Conservation (phyloP, 2,329 filamentous ascomycete genomes). For the Epicoccum sorghinum region DNA sequence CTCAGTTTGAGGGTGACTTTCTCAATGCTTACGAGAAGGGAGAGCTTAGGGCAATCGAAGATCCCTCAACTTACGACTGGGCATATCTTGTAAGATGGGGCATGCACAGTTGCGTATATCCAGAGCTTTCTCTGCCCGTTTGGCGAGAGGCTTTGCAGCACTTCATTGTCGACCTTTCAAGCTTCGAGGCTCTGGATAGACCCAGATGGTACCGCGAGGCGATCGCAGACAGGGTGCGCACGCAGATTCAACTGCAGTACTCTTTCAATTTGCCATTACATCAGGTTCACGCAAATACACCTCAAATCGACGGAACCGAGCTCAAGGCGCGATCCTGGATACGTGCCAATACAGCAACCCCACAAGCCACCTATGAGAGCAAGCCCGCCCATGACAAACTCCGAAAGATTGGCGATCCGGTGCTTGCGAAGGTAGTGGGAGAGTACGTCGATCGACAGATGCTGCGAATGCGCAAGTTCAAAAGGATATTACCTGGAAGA, state of each 20-base stretch:
- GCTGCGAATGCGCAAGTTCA: constrained; percentile 66
- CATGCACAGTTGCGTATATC: constrained; percentile 51
- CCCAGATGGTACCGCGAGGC: constrained; percentile 34
- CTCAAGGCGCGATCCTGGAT: constrained; percentile 52
- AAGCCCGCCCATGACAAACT: constrained; percentile 51
- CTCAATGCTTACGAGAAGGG: constrained; percentile 69
- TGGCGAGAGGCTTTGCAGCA: constrained; percentile 27
- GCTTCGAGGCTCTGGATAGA: constrained; percentile 32
- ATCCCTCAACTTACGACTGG: constrained; percentile 73
- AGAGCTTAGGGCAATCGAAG: constrained; percentile 65
- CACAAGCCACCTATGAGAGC: constrained; percentile 48
- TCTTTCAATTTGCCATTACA: constrained; percentile 36
- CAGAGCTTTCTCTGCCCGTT: constrained; percentile 33
- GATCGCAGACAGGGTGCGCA: constrained; percentile 31
- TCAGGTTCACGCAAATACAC: background rate
- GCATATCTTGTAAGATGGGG: constrained; percentile 70
- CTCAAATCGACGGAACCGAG: constrained; percentile 15
- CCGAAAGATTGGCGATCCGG: constrained; percentile 35
- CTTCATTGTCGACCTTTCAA: constrained; percentile 37
- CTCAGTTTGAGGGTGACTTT: constrained; percentile 70
- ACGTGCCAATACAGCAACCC: constrained; percentile 53
- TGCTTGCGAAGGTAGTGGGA: constrained; percentile 57
- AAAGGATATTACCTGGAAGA: constrained; percentile 61
- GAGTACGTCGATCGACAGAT: constrained; percentile 60
- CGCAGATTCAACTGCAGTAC: constrained; percentile 32